These are phyloP conservation scores for Aspergillus ruber DNA, from an alignment of 2,329 filamentous ascomycete species.

Conservation along the genomic window DNA sequence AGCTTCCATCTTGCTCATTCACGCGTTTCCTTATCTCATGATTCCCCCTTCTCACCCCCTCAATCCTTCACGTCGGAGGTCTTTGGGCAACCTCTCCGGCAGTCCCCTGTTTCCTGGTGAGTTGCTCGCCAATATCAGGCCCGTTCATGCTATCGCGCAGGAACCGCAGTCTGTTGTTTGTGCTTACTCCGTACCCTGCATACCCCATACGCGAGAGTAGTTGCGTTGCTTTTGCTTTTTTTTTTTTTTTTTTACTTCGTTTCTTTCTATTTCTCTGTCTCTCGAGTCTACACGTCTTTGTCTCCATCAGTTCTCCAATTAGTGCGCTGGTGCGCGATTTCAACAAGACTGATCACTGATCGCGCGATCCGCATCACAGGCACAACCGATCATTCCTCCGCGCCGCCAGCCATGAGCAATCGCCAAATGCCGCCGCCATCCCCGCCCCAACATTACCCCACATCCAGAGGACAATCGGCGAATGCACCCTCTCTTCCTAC, in stretches of 20 bases:
- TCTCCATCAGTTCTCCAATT: background rate
- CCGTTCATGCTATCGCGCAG: background rate
- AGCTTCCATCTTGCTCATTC: background rate
- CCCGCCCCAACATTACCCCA: slow-evolving; percentile 41
- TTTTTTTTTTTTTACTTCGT: no score
- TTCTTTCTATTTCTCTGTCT: slow-evolving; percentile 1
- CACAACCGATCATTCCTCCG: slow-evolving; percentile 25
- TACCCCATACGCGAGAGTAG: no score
- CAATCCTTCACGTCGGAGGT: slow-evolving; percentile 29
- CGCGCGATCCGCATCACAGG: slow-evolving; percentile 10
- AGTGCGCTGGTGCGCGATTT: no score
- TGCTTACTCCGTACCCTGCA: no score
- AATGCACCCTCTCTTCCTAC: slow-evolving; percentile 34
- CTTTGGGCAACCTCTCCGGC: slow-evolving; percentile 25
- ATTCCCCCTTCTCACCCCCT: slow-evolving; percentile 26
- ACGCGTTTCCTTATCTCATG: slow-evolving; percentile 16
- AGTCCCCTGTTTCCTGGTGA: slow-evolving; percentile 34
- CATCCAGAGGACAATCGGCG: slow-evolving; percentile 34
- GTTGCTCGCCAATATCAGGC: slow-evolving; percentile 13
- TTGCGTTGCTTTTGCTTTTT: background rate
- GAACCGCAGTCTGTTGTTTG: no score
- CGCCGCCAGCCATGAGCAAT: slow-evolving; percentile 27
- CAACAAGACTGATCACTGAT: background rate
- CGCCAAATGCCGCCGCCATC: slow-evolving; percentile 48
- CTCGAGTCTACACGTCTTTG: slow-evolving; percentile 1